These are phyloP conservation scores for Candida tropicalis DNA, from an alignment of 1,139 yeast species.

Conservation along the genomic window DNA sequence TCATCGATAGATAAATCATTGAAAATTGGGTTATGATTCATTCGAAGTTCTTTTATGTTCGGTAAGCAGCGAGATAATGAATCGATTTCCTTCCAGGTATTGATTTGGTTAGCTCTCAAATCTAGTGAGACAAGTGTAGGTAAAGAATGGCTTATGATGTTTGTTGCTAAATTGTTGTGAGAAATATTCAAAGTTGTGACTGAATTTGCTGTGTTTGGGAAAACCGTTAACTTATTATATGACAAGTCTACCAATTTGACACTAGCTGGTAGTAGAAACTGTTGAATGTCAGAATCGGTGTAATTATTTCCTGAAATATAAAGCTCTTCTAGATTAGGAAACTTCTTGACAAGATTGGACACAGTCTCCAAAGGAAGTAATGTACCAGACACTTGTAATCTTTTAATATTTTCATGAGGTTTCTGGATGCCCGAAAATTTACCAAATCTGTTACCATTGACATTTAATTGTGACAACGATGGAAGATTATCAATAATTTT, in stretches of 20 bases:
- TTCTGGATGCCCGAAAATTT: conserved; percentile 26
- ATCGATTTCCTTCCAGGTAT: conserved; percentile 54
- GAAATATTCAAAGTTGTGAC: conserved; percentile 23
- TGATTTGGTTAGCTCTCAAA: conserved; percentile 49
- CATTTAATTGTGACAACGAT: conserved; percentile 42
- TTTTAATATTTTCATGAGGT: conserved; percentile 23
- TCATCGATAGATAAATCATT: conserved; percentile 34
- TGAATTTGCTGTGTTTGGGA: conserved; percentile 29
- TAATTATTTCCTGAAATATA: conserved; percentile 52
- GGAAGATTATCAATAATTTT: conserved; percentile 38
- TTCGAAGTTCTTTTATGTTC: conserved; percentile 42
- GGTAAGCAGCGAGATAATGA: conserved; percentile 33
- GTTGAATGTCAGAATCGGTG: conserved; percentile 23
- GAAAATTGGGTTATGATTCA: conserved; percentile 58
- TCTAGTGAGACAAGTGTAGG: conserved; percentile 33
- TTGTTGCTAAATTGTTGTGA: conserved; percentile 26
- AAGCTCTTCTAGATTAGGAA: conserved; percentile 48
- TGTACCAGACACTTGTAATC: conserved; percentile 36
- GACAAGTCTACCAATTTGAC: conserved; percentile 46
- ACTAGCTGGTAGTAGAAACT: conserved; percentile 4
- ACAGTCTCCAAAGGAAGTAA: conserved; percentile 24
- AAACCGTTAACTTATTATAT: conserved; percentile 34
- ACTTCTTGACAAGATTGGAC: conserved; percentile 28
- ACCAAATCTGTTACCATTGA: conserved; percentile 66
- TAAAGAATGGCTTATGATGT: conserved; percentile 1